phyloP scores from a whole-genome alignment of 768 basidiomycete species.

The Vishniacozyma victoriae region DNA sequence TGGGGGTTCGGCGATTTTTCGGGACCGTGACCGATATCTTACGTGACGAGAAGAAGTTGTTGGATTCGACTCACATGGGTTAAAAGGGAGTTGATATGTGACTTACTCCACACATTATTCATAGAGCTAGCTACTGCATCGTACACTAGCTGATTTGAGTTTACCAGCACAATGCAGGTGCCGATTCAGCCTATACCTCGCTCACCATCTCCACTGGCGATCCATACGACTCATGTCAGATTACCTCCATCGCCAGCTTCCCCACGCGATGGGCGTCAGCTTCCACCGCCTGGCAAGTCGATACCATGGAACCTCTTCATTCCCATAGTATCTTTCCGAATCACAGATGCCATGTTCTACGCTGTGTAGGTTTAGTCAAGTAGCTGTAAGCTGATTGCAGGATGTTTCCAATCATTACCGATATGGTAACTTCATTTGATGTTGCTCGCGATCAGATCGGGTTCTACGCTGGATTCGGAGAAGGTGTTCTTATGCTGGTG shows the following conservation, averaged over 20 bases:
- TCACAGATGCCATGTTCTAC: slow-evolving; percentile 26
- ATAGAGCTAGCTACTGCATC: no score
- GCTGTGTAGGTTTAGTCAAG: no score
- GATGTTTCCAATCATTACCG: slow-evolving; percentile 33
- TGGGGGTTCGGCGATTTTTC: no score
- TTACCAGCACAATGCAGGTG: slow-evolving; percentile 4
- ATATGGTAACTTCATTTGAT: slow-evolving; percentile 30
- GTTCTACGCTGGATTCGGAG: slow-evolving; percentile 26
- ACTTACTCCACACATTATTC: no score
- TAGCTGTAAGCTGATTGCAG: no score
- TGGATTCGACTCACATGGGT: no score
- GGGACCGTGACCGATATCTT: no score
- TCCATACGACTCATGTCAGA: no score
- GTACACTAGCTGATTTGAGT: no score
- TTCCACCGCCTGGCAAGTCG: slow-evolving; percentile 2
- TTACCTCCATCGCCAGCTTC: slow-evolving; percentile 5
- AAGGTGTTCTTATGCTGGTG: slow-evolving; percentile 31
- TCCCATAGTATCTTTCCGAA: slow-evolving; percentile 20
- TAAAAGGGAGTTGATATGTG: no score
- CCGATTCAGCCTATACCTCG: slow-evolving; percentile 7
- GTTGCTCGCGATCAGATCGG: slow-evolving; percentile 24
- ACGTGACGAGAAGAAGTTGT: no score
- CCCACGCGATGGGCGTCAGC: slow-evolving; percentile 1
- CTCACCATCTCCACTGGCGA: slow-evolving; percentile 14
- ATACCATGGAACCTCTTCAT: slow-evolving; percentile 20